Percentiles rank a stretch among this genome's conserved stretches.
Evolutionary conservation across 2,329 filamentous ascomycete species (phyloP).

Genomic region (Bipolaris sorokiniana): DNA sequence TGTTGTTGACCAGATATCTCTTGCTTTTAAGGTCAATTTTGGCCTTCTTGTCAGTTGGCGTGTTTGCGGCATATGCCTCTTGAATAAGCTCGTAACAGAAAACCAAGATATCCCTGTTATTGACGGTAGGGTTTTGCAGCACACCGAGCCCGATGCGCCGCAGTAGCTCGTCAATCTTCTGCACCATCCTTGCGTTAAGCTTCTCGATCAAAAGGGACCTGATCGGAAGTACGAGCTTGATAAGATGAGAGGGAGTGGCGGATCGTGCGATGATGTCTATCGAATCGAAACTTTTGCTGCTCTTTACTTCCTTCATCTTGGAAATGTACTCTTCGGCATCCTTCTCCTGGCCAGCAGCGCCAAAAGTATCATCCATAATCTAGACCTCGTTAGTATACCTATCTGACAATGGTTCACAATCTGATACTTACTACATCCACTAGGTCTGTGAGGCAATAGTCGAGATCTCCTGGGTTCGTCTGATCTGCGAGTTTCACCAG

Average conservation of each 20-base stretch:
- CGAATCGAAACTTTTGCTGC: constrained; percentile 96
- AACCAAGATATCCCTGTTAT: constrained; percentile 81
- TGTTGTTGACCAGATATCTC: constrained; percentile 79
- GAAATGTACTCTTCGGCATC: constrained; percentile 94
- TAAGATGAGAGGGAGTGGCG: constrained; percentile 75
- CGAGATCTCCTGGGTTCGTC: constrained; percentile 80
- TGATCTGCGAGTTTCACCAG: constrained; percentile 75
- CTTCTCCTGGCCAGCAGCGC: constrained; percentile 89
- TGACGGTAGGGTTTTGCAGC: constrained; percentile 77
- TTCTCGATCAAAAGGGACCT: constrained; percentile 81
- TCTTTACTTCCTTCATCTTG: constrained; percentile 97
- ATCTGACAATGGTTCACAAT: neutral
- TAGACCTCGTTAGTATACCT: neutral
- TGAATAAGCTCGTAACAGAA: constrained; percentile 96
- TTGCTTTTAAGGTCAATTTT: constrained; percentile 56
- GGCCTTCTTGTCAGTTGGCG: constrained; percentile 49
- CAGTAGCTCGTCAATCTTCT: constrained; percentile 89
- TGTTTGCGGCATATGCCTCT: constrained; percentile 73
- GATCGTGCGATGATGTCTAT: constrained; percentile 91
- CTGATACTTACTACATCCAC: constrained; percentile 65
- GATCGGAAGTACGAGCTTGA: constrained; percentile 77
- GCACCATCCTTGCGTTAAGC: constrained; percentile 79
- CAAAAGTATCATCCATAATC: constrained; percentile 97
- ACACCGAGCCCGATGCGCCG: constrained; percentile 83
- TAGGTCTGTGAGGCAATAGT: constrained; percentile 82